Evolutionary conservation across 2,329 filamentous ascomycete species (phyloP).

Genomic region (Daldinia sp.): DNA sequence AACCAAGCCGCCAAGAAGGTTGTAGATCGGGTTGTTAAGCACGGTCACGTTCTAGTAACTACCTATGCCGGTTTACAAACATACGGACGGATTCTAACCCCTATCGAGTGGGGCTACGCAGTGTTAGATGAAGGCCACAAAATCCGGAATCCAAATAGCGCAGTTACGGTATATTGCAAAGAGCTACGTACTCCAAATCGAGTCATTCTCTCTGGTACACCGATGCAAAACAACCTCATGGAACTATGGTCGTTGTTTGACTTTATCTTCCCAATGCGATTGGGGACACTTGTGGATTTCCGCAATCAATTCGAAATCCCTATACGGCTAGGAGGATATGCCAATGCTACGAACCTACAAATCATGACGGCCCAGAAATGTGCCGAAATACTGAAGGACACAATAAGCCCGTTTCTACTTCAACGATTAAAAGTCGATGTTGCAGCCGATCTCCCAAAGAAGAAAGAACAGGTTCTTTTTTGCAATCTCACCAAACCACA

Average conservation of each 20-base stretch:
- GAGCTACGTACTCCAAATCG: slow-evolving; percentile 89
- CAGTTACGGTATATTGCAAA: slow-evolving; percentile 95
- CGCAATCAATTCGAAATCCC: slow-evolving; percentile 91
- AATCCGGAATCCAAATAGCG: slow-evolving; percentile 94
- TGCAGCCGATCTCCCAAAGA: slow-evolving; percentile 90
- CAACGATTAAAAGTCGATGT: slow-evolving; percentile 95
- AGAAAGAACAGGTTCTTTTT: slow-evolving; percentile 95
- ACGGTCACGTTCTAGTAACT: slow-evolving; percentile 93
- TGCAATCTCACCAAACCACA: slow-evolving; percentile 88
- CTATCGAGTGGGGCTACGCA: slow-evolving; percentile 89
- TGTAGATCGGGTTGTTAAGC: slow-evolving; percentile 79
- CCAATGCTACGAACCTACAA: slow-evolving; percentile 91
- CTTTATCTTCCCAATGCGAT: slow-evolving; percentile 94
- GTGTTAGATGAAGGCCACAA: slow-evolving; percentile 98
- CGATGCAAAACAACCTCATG: slow-evolving; percentile 95
- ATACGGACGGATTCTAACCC: slow-evolving; percentile 82
- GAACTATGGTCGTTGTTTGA: slow-evolving; percentile 98
- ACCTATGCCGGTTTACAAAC: slow-evolving; percentile 97
- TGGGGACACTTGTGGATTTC: slow-evolving; percentile 92
- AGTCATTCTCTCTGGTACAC: slow-evolving; percentile 93
- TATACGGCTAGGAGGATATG: slow-evolving; percentile 91
- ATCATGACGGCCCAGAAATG: slow-evolving; percentile 95
- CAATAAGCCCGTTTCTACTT: slow-evolving; percentile 90
- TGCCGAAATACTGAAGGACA: slow-evolving; percentile 90
- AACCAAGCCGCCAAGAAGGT: slow-evolving; percentile 79